Conservation (phyloP, 164 flowering plant genomes). For the Macadamia tetraphylla region DNA sequence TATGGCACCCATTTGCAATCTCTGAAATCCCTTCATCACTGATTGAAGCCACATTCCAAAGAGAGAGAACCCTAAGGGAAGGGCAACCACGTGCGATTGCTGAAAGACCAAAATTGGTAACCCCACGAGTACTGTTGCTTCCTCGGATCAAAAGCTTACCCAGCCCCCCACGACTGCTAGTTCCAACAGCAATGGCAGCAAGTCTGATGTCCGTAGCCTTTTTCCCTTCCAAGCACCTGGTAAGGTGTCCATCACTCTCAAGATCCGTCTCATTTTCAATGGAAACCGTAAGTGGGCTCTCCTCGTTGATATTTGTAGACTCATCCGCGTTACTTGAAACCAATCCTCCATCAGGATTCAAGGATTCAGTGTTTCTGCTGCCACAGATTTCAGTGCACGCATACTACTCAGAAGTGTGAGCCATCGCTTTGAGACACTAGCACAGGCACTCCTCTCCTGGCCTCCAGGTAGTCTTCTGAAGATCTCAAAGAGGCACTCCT, state of each 20-base stretch:
- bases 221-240: conserved; percentile 74
- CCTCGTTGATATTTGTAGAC: conserved; percentile 4
- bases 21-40: conserved; percentile 60
- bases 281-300: conserved; percentile 4
- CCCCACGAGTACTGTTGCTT: conserved; percentile 38
- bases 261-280: conserved; percentile 14
- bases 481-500: conserved; percentile 78
- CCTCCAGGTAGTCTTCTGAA: conserved; percentile 54
- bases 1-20: conserved; percentile 59
- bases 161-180: conserved; percentile 62
- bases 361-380: conserved; percentile 1
- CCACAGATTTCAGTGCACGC: conserved; percentile 31
- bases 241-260: conserved; percentile 50
- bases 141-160: conserved; percentile 71
- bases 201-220: conserved; percentile 83
- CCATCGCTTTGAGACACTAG: conserved; percentile 77
- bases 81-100: conserved; percentile 79
- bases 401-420: conserved; percentile 57
- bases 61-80: conserved; percentile 54
- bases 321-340: conserved; percentile 3
- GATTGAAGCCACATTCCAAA: conserved; percentile 54
- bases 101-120: conserved; percentile 57
- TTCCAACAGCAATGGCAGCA: conserved; percentile 78
- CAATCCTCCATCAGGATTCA: conserved; percentile 10
- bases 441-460: conserved; percentile 54